These are phyloP conservation scores for Scheffersomyces lignosus DNA, from an alignment of 805 yeast species.

Conservation along the genomic window DNA sequence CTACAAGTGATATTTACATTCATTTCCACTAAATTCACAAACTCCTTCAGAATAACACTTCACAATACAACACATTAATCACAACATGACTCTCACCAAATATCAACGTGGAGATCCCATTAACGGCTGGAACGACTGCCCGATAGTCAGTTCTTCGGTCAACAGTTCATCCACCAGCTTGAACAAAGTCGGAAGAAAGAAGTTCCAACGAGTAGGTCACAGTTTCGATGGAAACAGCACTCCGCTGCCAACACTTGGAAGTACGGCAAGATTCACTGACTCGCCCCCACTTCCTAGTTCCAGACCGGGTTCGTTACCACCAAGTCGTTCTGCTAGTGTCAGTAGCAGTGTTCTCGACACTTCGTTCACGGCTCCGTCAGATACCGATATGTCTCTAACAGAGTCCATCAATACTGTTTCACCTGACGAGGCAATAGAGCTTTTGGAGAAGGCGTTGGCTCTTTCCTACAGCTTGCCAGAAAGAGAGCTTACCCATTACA, in stretches of 20 bases:
- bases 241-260: background rate
- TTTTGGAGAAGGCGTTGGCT: slow-evolving; percentile 23
- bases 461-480: slow-evolving; percentile 32
- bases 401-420: slow-evolving; percentile 1
- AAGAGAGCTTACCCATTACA: slow-evolving; percentile 45
- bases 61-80: too few relatives aligned
- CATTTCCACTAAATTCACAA: too few relatives aligned
- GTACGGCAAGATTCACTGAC: slow-evolving; percentile 2
- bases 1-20: too few relatives aligned
- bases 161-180: slow-evolving; percentile 5
- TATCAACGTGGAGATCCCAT: slow-evolving; percentile 38
- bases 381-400: slow-evolving; percentile 5
- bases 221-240: slow-evolving; percentile 1
- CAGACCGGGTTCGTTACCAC: background rate
- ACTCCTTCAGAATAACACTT: too few relatives aligned
- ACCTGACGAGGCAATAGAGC: slow-evolving; percentile 8
- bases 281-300: slow-evolving; percentile 3
- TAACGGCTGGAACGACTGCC: slow-evolving; percentile 68
- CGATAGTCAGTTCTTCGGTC: slow-evolving; percentile 26
- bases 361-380: slow-evolving; percentile 8
- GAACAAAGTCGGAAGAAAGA: slow-evolving; percentile 9
- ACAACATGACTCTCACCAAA: too few relatives aligned
- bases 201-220: slow-evolving; percentile 11
- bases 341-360: slow-evolving; percentile 5
- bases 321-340: background rate